These are phyloP conservation scores for Coemansia aciculifera DNA, from an alignment of 192 early-diverging fungal genomes.

Conservation along the genomic window DNA sequence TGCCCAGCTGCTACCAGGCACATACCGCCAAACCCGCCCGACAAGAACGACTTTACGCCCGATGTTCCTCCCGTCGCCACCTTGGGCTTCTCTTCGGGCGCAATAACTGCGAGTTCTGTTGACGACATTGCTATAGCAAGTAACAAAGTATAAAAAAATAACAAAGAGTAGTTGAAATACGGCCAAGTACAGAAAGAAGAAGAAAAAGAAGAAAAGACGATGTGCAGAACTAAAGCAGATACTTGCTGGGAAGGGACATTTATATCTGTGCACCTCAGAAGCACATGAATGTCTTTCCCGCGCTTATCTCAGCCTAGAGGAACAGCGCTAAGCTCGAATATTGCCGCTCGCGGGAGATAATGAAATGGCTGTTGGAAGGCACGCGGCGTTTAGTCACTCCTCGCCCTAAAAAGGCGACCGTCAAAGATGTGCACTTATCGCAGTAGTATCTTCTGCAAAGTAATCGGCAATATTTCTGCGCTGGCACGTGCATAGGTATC, in stretches of 20 bases:
- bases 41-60: conserved; percentile 83
- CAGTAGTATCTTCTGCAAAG: not conserved
- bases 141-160: not conserved
- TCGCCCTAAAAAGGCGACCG: not conserved
- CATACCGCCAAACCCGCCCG: conserved; percentile 91
- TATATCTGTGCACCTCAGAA: not conserved
- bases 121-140: conserved; percentile 25
- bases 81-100: conserved; percentile 15
- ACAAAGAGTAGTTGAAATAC: not conserved
- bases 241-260: conserved; percentile 7
- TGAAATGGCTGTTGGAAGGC: not conserved
- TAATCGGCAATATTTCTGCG: not conserved
- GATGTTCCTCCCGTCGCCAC: conserved; percentile 23
- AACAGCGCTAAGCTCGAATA: not conserved
- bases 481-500: not conserved
- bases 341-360: not conserved
- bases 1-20: conserved; percentile 72
- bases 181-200: not conserved
- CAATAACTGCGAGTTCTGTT: conserved; percentile 9
- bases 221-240: not conserved
- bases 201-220: conserved; percentile 4
- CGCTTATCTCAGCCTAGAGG: not conserved
- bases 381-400: not conserved
- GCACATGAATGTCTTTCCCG: not conserved
- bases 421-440: not conserved